Conservation (phyloP, 306 rosid species). For the Prinsepia uniflora region DNA sequence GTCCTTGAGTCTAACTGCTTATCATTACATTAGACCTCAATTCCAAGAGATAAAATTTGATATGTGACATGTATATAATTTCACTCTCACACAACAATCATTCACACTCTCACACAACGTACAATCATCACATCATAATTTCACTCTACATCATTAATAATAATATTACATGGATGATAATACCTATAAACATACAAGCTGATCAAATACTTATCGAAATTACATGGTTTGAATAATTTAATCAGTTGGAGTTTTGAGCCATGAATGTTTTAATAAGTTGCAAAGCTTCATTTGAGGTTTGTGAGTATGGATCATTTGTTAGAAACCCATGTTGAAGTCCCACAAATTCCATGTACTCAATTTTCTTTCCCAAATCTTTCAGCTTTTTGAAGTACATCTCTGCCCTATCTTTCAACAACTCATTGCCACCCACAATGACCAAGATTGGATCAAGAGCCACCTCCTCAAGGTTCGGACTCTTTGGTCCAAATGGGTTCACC, state of each 20-base stretch:
- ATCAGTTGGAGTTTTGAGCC: conserved; percentile 33
- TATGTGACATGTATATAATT: too few relatives aligned
- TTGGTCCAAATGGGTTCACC: conserved; percentile 71
- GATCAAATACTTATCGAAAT: not conserved
- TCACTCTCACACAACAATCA: too few relatives aligned
- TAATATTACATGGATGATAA: too few relatives aligned
- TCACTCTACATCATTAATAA: too few relatives aligned
- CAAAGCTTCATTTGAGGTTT: conserved; percentile 38
- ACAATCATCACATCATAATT: too few relatives aligned
- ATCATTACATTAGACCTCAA: too few relatives aligned
- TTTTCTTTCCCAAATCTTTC: conserved; percentile 49
- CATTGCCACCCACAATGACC: conserved; percentile 67
- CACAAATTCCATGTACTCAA: conserved; percentile 64
- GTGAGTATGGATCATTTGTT: conserved; percentile 56
- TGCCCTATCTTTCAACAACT: conserved; percentile 79
- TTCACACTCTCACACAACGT: too few relatives aligned
- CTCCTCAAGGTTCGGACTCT: conserved; percentile 40
- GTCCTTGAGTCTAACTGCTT: too few relatives aligned
- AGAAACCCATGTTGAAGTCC: conserved; percentile 81
- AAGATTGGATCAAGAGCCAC: conserved; percentile 56
- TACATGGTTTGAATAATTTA: conserved; percentile 2
- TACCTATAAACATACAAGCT: not conserved
- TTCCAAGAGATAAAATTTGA: too few relatives aligned
- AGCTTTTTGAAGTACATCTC: conserved; percentile 46
- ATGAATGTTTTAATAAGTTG: conserved; percentile 52